Conservation (phyloP, 805 yeast species). For the Teunomyces stri region DNA sequence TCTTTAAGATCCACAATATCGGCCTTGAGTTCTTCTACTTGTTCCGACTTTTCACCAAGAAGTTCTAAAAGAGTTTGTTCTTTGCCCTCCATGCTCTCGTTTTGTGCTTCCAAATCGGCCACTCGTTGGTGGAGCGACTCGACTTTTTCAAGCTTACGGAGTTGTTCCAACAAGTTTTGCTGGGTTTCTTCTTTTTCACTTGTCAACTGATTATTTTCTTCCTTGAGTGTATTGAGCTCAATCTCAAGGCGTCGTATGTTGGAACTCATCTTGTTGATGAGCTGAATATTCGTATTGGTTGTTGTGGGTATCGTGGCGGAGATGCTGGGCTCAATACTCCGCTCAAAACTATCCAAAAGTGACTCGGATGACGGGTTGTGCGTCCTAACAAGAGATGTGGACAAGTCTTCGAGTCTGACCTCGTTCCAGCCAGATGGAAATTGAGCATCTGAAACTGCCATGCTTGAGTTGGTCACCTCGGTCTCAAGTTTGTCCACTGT, state of each 20-base stretch:
- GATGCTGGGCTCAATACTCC: conserved; percentile 2
- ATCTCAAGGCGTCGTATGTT: conserved; percentile 78
- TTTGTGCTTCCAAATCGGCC: conserved; percentile 28
- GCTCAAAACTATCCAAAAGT: conserved; percentile 5
- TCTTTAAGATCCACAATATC: conserved; percentile 90
- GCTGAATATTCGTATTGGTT: conserved; percentile 45
- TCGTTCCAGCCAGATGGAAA: conserved; percentile 9
- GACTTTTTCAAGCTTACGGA: conserved; percentile 24
- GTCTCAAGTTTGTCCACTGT: conserved; percentile 11
- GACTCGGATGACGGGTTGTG: conserved; percentile 15
- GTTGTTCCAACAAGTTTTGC: conserved; percentile 56
- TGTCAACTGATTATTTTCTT: conserved; percentile 54
- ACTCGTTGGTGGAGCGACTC: conserved; percentile 29
- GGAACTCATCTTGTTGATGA: conserved; percentile 71
- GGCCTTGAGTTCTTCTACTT: conserved; percentile 78
- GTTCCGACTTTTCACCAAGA: conserved; percentile 85
- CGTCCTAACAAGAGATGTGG: conserved; percentile 29
- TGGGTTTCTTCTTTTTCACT: conserved; percentile 65
- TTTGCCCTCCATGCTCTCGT: conserved; percentile 16
- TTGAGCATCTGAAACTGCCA: conserved; percentile 5
- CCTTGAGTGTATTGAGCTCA: conserved; percentile 64
- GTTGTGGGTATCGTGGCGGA: conserved; percentile 12
- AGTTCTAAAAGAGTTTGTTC: conserved; percentile 63
- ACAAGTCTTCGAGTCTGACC: conserved; percentile 48
- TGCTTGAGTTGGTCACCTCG: conserved; percentile 4